phyloP scores from a whole-genome alignment of 148 eudicot genomes.

The Arbutus unedo region DNA sequence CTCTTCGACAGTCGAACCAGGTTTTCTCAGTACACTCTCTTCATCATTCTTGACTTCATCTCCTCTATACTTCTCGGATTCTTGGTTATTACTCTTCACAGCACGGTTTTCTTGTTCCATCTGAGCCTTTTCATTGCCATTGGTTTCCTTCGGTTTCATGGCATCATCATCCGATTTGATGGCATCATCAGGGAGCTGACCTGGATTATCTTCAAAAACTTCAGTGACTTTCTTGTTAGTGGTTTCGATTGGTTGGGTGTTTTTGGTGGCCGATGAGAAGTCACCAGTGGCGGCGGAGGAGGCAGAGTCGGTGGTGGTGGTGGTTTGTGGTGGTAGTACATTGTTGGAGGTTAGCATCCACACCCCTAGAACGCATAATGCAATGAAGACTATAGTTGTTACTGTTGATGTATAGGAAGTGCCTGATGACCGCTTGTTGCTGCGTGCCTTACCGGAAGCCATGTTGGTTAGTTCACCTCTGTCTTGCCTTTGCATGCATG shows the following conservation, averaged over 20 bases:
- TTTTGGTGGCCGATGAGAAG: conserved; percentile 12
- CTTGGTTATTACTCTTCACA: conserved; percentile 1
- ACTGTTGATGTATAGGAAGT: conserved; percentile 39
- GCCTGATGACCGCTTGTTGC: conserved; percentile 45
- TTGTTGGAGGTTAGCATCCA: conserved; percentile 51
- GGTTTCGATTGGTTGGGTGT: conserved; percentile 4
- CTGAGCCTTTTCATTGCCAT: neutral
- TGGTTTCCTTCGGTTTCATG: neutral
- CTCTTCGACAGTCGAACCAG: conserved; percentile 23
- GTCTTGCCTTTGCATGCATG: neutral
- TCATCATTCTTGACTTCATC: neutral
- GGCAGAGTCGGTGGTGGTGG: conserved; percentile 17
- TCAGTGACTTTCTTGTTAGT: conserved; percentile 12
- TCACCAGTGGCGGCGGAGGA: neutral
- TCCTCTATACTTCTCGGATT: neutral
- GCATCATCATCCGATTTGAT: conserved; percentile 26
- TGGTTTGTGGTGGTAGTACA: conserved; percentile 31
- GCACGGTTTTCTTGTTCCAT: conserved; percentile 8
- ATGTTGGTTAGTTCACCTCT: conserved; percentile 16
- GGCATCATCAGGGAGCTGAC: conserved; percentile 58
- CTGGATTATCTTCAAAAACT: conserved; percentile 55
- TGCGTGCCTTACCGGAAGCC: conserved; percentile 33
- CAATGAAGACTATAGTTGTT: conserved; percentile 38
- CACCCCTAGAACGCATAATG: conserved; percentile 40
- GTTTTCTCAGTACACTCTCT: neutral